Evolutionary conservation across 2,329 filamentous ascomycete species (phyloP).

Genomic region (Beauveria bassiana): DNA sequence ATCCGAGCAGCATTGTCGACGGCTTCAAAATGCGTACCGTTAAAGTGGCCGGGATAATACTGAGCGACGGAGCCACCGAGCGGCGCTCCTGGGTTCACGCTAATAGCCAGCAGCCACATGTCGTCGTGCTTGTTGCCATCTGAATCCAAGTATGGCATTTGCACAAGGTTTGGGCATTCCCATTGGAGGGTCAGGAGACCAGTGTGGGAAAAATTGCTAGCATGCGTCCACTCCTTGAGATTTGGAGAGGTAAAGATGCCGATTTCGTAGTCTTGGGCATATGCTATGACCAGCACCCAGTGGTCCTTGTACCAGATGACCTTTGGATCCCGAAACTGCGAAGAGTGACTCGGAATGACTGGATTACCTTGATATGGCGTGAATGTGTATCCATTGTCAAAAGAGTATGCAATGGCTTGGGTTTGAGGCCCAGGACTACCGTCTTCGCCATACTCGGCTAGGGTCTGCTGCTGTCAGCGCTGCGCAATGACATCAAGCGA

Average conservation of each 20-base stretch:
- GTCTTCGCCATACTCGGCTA: slow-evolving; percentile 15
- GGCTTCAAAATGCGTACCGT: slow-evolving; percentile 53
- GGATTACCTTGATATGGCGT: slow-evolving; percentile 52
- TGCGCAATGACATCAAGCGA: slow-evolving; percentile 24
- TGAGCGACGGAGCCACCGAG: slow-evolving; percentile 46
- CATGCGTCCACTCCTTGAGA: slow-evolving; percentile 46
- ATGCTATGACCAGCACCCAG: slow-evolving; percentile 53
- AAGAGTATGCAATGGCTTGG: slow-evolving; percentile 55
- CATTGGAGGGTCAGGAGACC: slow-evolving; percentile 49
- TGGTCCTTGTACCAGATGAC: slow-evolving; percentile 49
- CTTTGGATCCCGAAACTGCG: slow-evolving; percentile 58
- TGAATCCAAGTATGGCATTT: slow-evolving; percentile 38
- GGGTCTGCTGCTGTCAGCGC: slow-evolving; percentile 14
- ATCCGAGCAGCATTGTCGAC: slow-evolving; percentile 22
- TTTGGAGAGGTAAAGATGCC: slow-evolving; percentile 55
- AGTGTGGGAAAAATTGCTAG: slow-evolving; percentile 45
- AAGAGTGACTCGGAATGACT: slow-evolving; percentile 46
- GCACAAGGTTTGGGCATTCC: slow-evolving; percentile 56
- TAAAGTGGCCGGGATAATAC: slow-evolving; percentile 53
- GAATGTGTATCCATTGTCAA: slow-evolving; percentile 55
- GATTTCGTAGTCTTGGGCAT: slow-evolving; percentile 42
- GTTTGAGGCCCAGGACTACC: slow-evolving; percentile 28
- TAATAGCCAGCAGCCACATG: slow-evolving; percentile 39
- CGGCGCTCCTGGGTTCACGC: slow-evolving; percentile 50
- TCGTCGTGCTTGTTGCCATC: slow-evolving; percentile 20